Evolutionary conservation across 1,284 basidiomycete genomes (phyloP), one percentile per base, ranked within the genome.

Genomic region (Naganishia cerealis): DNA sequence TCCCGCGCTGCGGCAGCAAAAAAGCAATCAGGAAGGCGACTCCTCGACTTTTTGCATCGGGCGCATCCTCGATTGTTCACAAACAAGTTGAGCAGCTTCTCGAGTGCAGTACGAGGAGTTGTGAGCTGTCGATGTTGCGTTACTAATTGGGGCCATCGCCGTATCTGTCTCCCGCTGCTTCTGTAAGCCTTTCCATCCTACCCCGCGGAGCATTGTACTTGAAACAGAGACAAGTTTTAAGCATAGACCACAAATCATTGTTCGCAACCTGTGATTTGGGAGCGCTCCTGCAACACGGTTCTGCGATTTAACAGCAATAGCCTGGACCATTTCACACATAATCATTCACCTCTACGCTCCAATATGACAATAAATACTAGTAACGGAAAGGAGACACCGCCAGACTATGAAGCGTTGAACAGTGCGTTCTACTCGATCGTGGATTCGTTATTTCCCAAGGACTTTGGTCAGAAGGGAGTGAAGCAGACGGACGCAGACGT

Each of bases 391-490:
- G n/a, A 38, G 1, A 39, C 40, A 16, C 54, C 55, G 43, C 21
- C 54, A 29, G 63, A 66, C 54, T 66, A 56, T n/a, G 63, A 66
- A 42, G 63, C 63, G 10, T 42, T 66, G 24, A 66, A 66, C 54
- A 66, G 48, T 39, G 36, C 53, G 15, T 66, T 66, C 40, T 66
- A 66, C 29, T 56, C 63, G 9, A 56, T 66, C 36, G 63, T 66
- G 10, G 63, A 66, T 18, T 66, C 63, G 12, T 66, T 53, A 54
- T 43, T 57, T 3, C 63, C 63, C 4, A 56, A 46, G 43, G 63
- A 66, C 13, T 66, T 66, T 24, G 63, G 61, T 10, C 50, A 63
- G 15, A 42, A 43, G 61, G 61, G 38, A 4, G 50, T 63, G 36
- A 38, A 54, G 24, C 61, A 63, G 21, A 52, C 50, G 10, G 61